Evolutionary conservation across 2,329 filamentous ascomycete genomes (phyloP), one percentile per base, ranked within the genome.

Genomic region (Bipolaris gigantea): DNA sequence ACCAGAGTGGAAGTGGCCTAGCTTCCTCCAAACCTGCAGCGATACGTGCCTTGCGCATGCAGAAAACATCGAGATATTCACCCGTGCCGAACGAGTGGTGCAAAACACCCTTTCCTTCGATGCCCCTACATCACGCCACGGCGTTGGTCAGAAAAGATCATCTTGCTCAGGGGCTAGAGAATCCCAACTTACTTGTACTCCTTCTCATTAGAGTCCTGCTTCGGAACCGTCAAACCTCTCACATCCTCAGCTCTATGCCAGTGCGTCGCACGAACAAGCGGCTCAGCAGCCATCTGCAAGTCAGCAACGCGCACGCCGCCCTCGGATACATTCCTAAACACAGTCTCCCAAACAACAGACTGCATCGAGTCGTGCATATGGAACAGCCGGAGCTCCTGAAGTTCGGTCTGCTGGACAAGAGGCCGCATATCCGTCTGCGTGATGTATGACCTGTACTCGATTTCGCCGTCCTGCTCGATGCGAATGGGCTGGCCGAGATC

Each of bases 1-100:
- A 62, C 64, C 56, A 53, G 0, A 69, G 60, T 1, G 64, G 64
- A 8, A 72, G 55, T 7, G 63, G 61, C 18, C 43, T 60, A 6
- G 57, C 48, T 36, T 66, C 59, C 13, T 69, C 65, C 6, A 64
- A 21, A 4, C 58, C 57, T 34, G 66, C 61, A 1, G 66, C 57
- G 16, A 70, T 65, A n/a, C 71, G 68, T 13, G 66, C 69, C 42
- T 67, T 70, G 16, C 66, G 62, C 40, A 73, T 73, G 35, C 64
- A 67, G 25, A 64, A 59, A 35, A 56, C 44, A 49, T 73, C 71
- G 3, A 73, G 66, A 36, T 73, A 73, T 41, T 73, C 70, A n/a
- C 70, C 70, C 23, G 60, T 63, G 1, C 71, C 71, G 21, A 65
- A 58, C 0, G 35, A 40, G 46, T 67, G 61, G 53, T 73, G 64